phyloP scores from a whole-genome alignment of 2,329 filamentous ascomycete genomes.

The Ilyonectria mors-panacis region DNA sequence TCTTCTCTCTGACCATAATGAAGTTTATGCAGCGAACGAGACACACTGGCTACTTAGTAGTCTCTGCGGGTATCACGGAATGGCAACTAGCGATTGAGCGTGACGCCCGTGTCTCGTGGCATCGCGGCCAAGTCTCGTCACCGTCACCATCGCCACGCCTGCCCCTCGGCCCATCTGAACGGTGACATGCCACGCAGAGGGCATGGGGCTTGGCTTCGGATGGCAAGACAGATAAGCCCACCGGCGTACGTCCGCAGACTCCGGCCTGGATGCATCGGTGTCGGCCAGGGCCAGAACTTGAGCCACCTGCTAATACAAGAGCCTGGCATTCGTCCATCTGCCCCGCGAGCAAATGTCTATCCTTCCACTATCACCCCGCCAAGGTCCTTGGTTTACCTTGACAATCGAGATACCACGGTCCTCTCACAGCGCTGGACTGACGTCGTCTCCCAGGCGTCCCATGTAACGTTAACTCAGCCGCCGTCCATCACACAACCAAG shows the following conservation, averaged over 20 bases:
- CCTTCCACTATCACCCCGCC: slow-evolving; percentile 1
- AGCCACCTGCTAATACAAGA: slow-evolving; percentile 32
- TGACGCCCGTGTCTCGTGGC: slow-evolving; percentile 39
- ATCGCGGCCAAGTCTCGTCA: slow-evolving; percentile 36
- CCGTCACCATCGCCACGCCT: slow-evolving; percentile 32
- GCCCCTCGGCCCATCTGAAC: slow-evolving; percentile 16
- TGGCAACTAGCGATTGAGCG: slow-evolving; percentile 31
- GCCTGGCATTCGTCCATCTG: slow-evolving; percentile 28
- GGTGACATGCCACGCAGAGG: slow-evolving; percentile 28
- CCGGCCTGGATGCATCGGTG: slow-evolving; percentile 11
- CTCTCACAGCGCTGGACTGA: not conserved
- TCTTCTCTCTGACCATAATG: slow-evolving; percentile 16
- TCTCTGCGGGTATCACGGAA: slow-evolving; percentile 20
- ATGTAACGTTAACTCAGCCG: slow-evolving; percentile 50
- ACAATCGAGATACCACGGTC: slow-evolving; percentile 10
- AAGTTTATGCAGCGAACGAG: slow-evolving; percentile 11
- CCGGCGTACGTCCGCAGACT: not conserved
- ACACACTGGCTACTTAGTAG: slow-evolving; percentile 22
- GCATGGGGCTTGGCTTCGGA: slow-evolving; percentile 40
- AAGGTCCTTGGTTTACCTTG: not conserved
- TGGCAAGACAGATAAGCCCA: slow-evolving; percentile 6
- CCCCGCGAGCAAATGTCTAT: slow-evolving; percentile 20
- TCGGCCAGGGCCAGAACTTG: slow-evolving; percentile 5
- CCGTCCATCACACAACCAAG: slow-evolving; percentile 35
- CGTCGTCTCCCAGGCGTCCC: slow-evolving; percentile 14